Evolutionary conservation across 805 yeast species (phyloP), one percentile per base, ranked within the genome.

Genomic region (Ogataea glucozyma): DNA sequence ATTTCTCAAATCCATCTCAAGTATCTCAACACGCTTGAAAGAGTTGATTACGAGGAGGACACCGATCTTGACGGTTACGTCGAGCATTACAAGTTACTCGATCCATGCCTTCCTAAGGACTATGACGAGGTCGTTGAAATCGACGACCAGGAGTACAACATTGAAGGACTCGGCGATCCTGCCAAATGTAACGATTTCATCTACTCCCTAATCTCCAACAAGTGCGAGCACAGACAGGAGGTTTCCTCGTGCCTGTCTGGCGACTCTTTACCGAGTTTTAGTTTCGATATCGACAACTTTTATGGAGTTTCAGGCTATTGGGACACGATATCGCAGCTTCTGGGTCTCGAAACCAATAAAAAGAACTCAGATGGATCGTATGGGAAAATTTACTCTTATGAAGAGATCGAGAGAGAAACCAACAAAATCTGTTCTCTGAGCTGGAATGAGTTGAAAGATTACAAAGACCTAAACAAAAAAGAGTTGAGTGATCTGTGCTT

Each of bases 221-320:
- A 45, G 17, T 62, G 69, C 42, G 54, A 53, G 5, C 37, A 31
- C 13, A 34, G 52, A 32, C 53, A 56, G 32, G 67, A 61, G 17
- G 61, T 63, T 2, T 64, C 72, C 1, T 66, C 79, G 3, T 81
- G 86, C 58, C 58, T 80, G 10, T 57, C 79, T 31, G 69, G 71
- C 35, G 81, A 78, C 48, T 58, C 70, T 16, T 66, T 77, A 21
- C 87, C 86, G 0, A 65, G 75, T 6, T 75, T 81, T 61, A 80
- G 76, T 49, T 78, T 81, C 53, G 75, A 75, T 36, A 64, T 74
- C 24, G 73, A 77, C 48, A 75, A 73, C 44, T 81, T 82, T 44
- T 66, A 78, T 30, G 88, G 86, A 0, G 83, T 82, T 7, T 78
- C 84, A 46, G 86, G 85, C 4, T 80, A 80, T 56, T 80, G 84